Evolutionary conservation across 352 stramenopile genomes (phyloP), one percentile per base, ranked within the genome.

Genomic region (Globisporangium canariense): DNA sequence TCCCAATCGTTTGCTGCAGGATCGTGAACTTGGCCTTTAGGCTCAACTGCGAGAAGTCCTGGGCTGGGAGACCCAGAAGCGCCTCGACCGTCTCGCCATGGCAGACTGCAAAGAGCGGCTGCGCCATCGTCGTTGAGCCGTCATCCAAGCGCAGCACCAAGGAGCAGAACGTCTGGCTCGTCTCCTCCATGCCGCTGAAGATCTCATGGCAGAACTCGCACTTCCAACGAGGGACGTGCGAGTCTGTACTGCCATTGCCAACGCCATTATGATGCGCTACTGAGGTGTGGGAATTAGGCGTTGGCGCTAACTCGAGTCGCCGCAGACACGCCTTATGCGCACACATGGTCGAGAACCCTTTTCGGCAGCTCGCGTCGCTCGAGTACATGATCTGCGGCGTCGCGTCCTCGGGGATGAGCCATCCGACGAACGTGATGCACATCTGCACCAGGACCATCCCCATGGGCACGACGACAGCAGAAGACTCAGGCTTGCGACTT

Each of bases 131-230:
- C 4, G 16, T 55, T 8, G 58, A 76, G 10, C 76, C 67, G 49
- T 81, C 77, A 50, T 88, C 79, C 6, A 90, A 43, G 5, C 52
- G 64, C 38, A 89, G 52, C 0, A 75, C 58, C n/a, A 88, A 55
- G 6, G 77, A 59, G 30, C 69, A 63, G 50, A 76, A 90, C 3
- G 69, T 83, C 47, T 88, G 77, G 1, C 71, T 57, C 1, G 74
- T 90, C 14, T 78, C 69, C 58, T 77, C 55, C 67, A 79, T 79
- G 4, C 76, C 78, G 14, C 71, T 69, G 60, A 87, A 87, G 18
- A 86, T 69, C 67, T 88, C 72, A 32, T 79, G 65, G 52, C 81
- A 88, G 58, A 86, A 86, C 6, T 45, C 40, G 38, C 77, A 90
- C 34, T 75, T 75, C 78, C 78, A 88, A 45, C 73, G 72, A n/a